Evolutionary conservation across 2,329 filamentous ascomycete species (phyloP).

Genomic region (Arthrocladium fulminans): DNA sequence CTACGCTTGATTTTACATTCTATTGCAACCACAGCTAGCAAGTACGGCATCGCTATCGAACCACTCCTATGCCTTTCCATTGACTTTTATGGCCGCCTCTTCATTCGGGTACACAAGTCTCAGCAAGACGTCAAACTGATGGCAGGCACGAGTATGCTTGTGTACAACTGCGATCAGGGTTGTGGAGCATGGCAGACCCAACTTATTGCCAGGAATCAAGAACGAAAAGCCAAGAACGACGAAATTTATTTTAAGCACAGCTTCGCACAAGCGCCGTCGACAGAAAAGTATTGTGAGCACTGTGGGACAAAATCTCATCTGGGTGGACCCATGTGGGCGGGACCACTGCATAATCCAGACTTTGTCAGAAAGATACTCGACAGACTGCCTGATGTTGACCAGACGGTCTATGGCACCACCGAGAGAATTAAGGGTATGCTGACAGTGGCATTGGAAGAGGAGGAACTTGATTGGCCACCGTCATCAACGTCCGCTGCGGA

Average conservation of each 20-base stretch:
- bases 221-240: slow-evolving; percentile 60
- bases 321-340: slow-evolving; percentile 89
- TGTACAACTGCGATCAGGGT: slow-evolving; percentile 82
- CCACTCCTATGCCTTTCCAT: slow-evolving; percentile 88
- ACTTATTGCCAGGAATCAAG: slow-evolving; percentile 60
- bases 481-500: background rate
- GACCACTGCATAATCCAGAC: slow-evolving; percentile 71
- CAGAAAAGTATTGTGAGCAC: slow-evolving; percentile 62
- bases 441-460: slow-evolving; percentile 67
- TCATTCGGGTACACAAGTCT: slow-evolving; percentile 71
- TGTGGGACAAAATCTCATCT: slow-evolving; percentile 82
- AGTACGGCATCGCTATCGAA: slow-evolving; percentile 81
- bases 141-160: slow-evolving; percentile 82
- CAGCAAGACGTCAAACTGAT: slow-evolving; percentile 83
- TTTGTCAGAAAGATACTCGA: slow-evolving; percentile 75
- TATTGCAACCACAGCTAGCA: slow-evolving; percentile 68
- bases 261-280: slow-evolving; percentile 61
- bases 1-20: slow-evolving; percentile 77
- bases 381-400: slow-evolving; percentile 58
- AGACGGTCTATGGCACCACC: slow-evolving; percentile 66
- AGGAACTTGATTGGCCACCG: slow-evolving; percentile 39
- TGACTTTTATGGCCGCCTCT: slow-evolving; percentile 88
- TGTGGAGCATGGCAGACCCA: slow-evolving; percentile 91
- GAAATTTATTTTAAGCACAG: slow-evolving; percentile 67
- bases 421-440: slow-evolving; percentile 85